Evolutionary conservation across 2,329 filamentous ascomycete species (phyloP).

Genomic region (Colletotrichum navitas): DNA sequence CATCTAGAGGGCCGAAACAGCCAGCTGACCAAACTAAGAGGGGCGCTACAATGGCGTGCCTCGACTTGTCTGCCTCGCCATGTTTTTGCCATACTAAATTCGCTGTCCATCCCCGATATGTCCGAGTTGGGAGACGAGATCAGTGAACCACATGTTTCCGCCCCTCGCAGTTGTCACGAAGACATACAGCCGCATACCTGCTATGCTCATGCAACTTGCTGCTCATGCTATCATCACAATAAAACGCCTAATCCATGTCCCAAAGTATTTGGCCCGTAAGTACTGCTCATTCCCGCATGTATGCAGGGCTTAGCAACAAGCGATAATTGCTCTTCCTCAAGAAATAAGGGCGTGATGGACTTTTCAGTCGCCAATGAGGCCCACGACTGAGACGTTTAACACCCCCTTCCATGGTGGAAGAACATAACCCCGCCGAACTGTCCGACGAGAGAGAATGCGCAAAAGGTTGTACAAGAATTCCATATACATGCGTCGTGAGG

Average conservation of each 20-base stretch:
- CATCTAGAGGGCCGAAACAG: slow-evolving; percentile 38
- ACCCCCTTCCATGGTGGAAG: slow-evolving; percentile 19
- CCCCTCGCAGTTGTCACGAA: slow-evolving; percentile 33
- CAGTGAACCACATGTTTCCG: slow-evolving; percentile 32
- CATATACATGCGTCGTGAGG: slow-evolving; percentile 53
- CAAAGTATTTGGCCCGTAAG: slow-evolving; percentile 21
- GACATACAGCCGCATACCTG: slow-evolving; percentile 37
- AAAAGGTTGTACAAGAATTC: slow-evolving; percentile 54
- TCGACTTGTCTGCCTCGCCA: slow-evolving; percentile 38
- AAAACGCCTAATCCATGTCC: slow-evolving; percentile 46
- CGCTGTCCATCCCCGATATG: slow-evolving; percentile 40
- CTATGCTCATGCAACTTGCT: slow-evolving; percentile 51
- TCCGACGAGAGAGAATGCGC: slow-evolving; percentile 32
- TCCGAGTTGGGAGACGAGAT: slow-evolving; percentile 41
- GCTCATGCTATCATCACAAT: slow-evolving; percentile 55
- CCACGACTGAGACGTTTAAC: not conserved
- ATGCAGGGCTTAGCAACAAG: slow-evolving; percentile 13
- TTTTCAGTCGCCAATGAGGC: slow-evolving; percentile 4
- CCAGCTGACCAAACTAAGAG: slow-evolving; percentile 36
- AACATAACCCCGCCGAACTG: slow-evolving; percentile 24
- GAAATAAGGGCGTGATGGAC: not conserved
- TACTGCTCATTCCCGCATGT: not conserved
- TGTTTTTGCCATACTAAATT: slow-evolving; percentile 34
- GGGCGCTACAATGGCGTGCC: slow-evolving; percentile 31
- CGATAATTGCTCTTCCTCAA: slow-evolving; percentile 29